phyloP scores from a whole-genome alignment of 1,139 yeast species.

The Hyphopichia burtonii region DNA sequence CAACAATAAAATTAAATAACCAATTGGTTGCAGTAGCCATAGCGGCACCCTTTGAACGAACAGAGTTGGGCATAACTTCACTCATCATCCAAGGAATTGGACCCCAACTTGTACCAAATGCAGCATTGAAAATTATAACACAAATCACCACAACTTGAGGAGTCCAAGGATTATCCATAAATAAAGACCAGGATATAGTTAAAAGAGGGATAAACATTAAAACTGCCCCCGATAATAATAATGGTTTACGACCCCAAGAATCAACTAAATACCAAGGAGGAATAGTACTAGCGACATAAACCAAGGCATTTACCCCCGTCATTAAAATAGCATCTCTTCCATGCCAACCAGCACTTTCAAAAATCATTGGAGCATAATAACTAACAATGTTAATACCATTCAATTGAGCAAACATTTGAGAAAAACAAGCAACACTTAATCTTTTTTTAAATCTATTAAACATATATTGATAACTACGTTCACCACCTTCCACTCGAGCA shows the following conservation, averaged over 20 bases:
- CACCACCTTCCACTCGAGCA: slow-evolving; percentile 71
- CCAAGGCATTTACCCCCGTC: slow-evolving; percentile 86
- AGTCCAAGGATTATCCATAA: slow-evolving; percentile 57
- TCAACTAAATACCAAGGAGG: slow-evolving; percentile 94
- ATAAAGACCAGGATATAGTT: slow-evolving; percentile 65
- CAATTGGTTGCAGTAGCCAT: slow-evolving; percentile 90
- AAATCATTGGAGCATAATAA: slow-evolving; percentile 90
- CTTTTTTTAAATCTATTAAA: slow-evolving; percentile 62
- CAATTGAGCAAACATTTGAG: slow-evolving; percentile 89
- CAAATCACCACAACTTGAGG: slow-evolving; percentile 72
- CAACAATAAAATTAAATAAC: slow-evolving; percentile 92
- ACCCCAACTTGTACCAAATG: slow-evolving; percentile 90
- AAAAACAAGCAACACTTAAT: slow-evolving; percentile 85
- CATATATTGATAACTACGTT: slow-evolving; percentile 66
- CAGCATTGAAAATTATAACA: slow-evolving; percentile 78
- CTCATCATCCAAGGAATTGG: slow-evolving; percentile 95
- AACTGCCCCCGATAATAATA: slow-evolving; percentile 72
- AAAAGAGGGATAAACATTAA: slow-evolving; percentile 74
- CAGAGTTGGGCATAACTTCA: slow-evolving; percentile 82
- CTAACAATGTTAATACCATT: slow-evolving; percentile 92
- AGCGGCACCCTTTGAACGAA: slow-evolving; percentile 92
- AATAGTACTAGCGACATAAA: slow-evolving; percentile 72
- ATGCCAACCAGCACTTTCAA: slow-evolving; percentile 93
- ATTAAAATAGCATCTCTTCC: slow-evolving; percentile 85
- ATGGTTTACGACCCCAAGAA: slow-evolving; percentile 85